Percentiles rank a stretch among this genome's conserved stretches.
phyloP scores from a whole-genome alignment of 192 early-diverging fungal genomes.

The Linnemannia schmuckeri region DNA sequence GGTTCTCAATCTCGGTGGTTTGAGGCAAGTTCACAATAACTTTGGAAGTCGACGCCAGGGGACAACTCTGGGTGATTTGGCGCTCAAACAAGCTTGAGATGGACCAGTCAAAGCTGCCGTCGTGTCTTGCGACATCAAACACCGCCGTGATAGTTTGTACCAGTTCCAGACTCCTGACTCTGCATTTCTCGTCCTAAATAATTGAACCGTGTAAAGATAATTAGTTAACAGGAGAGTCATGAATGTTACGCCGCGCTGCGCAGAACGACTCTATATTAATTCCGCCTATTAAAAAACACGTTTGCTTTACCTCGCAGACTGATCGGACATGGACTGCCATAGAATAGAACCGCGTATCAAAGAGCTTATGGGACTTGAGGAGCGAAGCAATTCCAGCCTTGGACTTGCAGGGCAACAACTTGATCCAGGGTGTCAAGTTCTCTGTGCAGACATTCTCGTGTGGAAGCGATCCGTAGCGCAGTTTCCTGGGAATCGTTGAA shows the following conservation, averaged over 20 bases:
- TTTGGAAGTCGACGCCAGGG: slow-evolving; percentile 62
- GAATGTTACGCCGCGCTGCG: background rate
- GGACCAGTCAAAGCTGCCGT: slow-evolving; percentile 66
- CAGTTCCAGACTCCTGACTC: slow-evolving; percentile 67
- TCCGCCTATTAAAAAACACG: background rate
- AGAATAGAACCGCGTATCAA: slow-evolving; percentile 91
- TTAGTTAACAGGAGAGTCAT: background rate
- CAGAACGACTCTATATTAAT: background rate
- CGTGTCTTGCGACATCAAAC: slow-evolving; percentile 76
- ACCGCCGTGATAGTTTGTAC: slow-evolving; percentile 85
- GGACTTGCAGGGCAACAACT: slow-evolving; percentile 93
- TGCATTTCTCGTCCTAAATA: slow-evolving; percentile 61
- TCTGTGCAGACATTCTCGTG: slow-evolving; percentile 98
- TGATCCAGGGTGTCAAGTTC: slow-evolving; percentile 98
- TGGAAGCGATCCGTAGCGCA: slow-evolving; percentile 86
- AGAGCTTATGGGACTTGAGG: slow-evolving; percentile 93
- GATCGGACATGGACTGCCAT: slow-evolving; percentile 83
- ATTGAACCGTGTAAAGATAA: background rate
- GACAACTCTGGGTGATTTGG: slow-evolving; percentile 60
- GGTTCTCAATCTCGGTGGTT: slow-evolving; percentile 10
- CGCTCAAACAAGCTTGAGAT: slow-evolving; percentile 63
- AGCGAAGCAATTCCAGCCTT: slow-evolving; percentile 91
- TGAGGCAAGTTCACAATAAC: slow-evolving; percentile 58
- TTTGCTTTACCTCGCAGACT: slow-evolving; percentile 54
- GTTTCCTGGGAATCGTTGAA: slow-evolving; percentile 11